Evolutionary conservation across 2,329 filamentous ascomycete species (phyloP).

Genomic region (Akanthomyces lecanii): DNA sequence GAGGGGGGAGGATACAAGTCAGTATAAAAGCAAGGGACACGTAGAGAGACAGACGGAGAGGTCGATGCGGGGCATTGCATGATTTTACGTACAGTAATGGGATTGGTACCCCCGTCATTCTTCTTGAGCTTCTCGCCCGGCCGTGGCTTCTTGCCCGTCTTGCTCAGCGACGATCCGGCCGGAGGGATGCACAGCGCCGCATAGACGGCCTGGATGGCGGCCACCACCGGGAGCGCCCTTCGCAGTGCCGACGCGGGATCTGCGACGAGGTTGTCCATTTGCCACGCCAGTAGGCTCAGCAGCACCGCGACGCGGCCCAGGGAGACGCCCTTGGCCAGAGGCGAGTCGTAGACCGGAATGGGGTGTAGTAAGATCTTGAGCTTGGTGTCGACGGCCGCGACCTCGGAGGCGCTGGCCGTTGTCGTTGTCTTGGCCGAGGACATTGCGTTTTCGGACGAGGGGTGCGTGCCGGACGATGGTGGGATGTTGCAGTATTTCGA

Average conservation of each 20-base stretch:
- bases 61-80: neutral
- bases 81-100: conserved; percentile 40
- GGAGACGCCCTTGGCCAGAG: conserved; percentile 48
- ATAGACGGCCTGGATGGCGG: conserved; percentile 60
- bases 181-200: conserved; percentile 60
- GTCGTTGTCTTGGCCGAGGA: conserved; percentile 11
- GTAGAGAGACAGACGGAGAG: no score
- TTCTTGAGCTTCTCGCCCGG: conserved; percentile 51
- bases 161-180: conserved; percentile 44
- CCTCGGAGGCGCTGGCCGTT: conserved; percentile 17
- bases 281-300: conserved; percentile 57
- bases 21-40: neutral
- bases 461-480: neutral
- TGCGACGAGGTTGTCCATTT: conserved; percentile 63
- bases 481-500: neutral
- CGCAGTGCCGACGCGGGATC: conserved; percentile 64
- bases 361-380: conserved; percentile 30
- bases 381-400: conserved; percentile 24
- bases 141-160: conserved; percentile 44
- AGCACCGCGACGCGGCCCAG: conserved; percentile 66
- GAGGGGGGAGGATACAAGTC: neutral
- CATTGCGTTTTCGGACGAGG: neutral
- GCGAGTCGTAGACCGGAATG: conserved; percentile 35
- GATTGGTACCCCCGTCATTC: conserved; percentile 40
- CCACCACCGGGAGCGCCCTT: conserved; percentile 57